phyloP scores from a whole-genome alignment of 352 stramenopile genomes.

The Hyaloperonospora brassicae region DNA sequence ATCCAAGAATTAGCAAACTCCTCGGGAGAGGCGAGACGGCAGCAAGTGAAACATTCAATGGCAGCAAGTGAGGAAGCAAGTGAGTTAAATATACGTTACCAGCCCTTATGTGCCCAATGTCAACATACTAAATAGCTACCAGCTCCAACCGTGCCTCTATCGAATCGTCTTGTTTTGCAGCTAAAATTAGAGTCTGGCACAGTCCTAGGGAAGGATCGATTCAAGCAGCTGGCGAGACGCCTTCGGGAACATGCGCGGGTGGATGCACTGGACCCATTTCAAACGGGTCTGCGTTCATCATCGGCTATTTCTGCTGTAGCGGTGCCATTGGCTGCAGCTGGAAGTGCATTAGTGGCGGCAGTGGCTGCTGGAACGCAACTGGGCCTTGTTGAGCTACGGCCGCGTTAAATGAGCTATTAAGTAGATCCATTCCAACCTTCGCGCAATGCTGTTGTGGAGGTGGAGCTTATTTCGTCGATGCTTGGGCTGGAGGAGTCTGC shows the following conservation, averaged over 20 bases:
- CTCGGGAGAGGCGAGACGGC: too few relatives aligned
- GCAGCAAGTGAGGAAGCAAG: too few relatives aligned
- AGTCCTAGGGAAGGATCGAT: conserved; percentile 74
- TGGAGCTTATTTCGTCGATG: conserved; percentile 25
- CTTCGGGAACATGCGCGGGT: conserved; percentile 22
- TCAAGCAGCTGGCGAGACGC: conserved; percentile 26
- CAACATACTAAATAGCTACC: too few relatives aligned
- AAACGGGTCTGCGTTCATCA: conserved; percentile 51
- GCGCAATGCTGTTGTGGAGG: conserved; percentile 27
- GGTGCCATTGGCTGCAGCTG: too few relatives aligned
- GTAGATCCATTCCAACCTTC: conserved; percentile 67
- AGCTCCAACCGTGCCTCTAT: too few relatives aligned
- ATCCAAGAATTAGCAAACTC: too few relatives aligned
- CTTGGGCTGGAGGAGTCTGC: conserved; percentile 27
- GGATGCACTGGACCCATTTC: conserved; percentile 37
- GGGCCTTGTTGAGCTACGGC: conserved; percentile 30
- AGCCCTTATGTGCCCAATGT: too few relatives aligned
- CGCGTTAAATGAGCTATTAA: conserved; percentile 76
- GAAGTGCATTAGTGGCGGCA: too few relatives aligned
- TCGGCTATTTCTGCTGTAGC: conserved; percentile 30
- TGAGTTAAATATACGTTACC: too few relatives aligned
- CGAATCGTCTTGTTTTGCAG: too few relatives aligned
- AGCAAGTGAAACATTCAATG: too few relatives aligned
- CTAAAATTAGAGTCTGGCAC: too few relatives aligned
- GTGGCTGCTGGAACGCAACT: conserved; percentile 31